phyloP scores from a whole-genome alignment of 441 rosid genomes.

The Corymbia citriodora region DNA sequence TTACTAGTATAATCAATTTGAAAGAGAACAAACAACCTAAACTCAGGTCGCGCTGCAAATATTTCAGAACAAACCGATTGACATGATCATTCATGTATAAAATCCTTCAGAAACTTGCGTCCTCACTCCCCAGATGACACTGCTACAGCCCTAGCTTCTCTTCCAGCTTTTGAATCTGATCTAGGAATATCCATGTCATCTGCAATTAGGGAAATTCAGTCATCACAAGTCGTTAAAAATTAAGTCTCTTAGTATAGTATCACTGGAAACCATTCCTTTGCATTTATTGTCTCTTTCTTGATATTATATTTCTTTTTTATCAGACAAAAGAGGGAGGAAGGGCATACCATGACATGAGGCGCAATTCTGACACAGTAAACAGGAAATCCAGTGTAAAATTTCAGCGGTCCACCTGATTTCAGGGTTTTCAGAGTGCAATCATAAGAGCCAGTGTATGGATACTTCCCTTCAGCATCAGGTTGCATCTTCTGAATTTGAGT shows the following conservation, averaged over 20 bases:
- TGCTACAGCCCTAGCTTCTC: background rate
- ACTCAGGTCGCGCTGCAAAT: background rate
- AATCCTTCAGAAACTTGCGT: background rate
- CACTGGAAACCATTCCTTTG: background rate
- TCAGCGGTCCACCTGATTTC: conserved; percentile 54
- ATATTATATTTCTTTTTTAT: background rate
- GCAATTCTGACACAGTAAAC: background rate
- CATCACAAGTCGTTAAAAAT: accelerated
- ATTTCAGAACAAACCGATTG: background rate
- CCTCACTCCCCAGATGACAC: background rate
- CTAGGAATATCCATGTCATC: background rate
- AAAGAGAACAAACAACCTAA: background rate
- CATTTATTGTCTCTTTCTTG: background rate
- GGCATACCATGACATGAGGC: background rate
- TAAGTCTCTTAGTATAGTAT: background rate
- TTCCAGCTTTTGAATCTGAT: background rate
- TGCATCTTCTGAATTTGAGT: conserved; percentile 68
- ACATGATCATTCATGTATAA: background rate
- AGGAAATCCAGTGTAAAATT: conserved; percentile 51
- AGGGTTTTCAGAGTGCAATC: conserved; percentile 57
- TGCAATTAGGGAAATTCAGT: background rate
- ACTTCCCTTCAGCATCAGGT: conserved; percentile 26
- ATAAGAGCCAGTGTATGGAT: conserved; percentile 42
- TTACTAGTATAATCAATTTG: background rate
- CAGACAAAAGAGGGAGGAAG: background rate